Conservation (phyloP, 2,329 filamentous ascomycete genomes). For the Pseudopyrenochaeta lycopersici region DNA sequence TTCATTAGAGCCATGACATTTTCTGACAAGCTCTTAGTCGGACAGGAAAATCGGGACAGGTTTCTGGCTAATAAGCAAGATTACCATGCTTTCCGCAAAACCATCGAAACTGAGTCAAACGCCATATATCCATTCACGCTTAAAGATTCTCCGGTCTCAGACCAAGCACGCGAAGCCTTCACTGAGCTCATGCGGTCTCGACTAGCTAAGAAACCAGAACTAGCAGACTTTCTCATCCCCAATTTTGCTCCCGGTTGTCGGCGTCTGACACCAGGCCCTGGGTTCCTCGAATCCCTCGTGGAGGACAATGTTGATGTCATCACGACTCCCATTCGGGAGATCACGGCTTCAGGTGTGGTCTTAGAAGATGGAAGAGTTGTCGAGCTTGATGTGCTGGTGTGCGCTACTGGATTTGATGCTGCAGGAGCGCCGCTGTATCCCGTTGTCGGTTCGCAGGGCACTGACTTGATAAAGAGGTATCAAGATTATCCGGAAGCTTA, state of each 20-base stretch:
- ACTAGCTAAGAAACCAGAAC: slow-evolving; percentile 42
- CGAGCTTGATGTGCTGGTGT: slow-evolving; percentile 41
- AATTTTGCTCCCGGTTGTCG: slow-evolving; percentile 42
- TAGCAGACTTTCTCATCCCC: slow-evolving; percentile 48
- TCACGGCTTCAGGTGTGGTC: slow-evolving; percentile 44
- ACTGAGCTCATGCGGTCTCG: slow-evolving; percentile 54
- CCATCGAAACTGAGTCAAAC: too few species aligned
- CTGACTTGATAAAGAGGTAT: too few species aligned
- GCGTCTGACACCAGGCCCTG: slow-evolving; percentile 56
- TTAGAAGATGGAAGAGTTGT: slow-evolving; percentile 48
- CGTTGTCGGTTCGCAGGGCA: too few species aligned
- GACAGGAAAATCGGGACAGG: too few species aligned
- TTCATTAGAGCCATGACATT: too few species aligned
- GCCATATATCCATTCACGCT: too few species aligned
- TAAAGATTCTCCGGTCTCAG: too few species aligned
- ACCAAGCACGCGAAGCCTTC: too few species aligned
- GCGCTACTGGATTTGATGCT: slow-evolving; percentile 21
- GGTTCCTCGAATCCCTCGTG: slow-evolving; percentile 57
- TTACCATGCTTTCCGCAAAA: too few species aligned
- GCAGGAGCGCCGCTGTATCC: too few species aligned
- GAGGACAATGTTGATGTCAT: slow-evolving; percentile 45
- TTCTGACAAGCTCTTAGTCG: too few species aligned
- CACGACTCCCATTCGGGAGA: slow-evolving; percentile 36
- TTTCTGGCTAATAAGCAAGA: too few species aligned
- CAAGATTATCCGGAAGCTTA: slow-evolving; percentile 46